phyloP scores from a whole-genome alignment of 352 stramenopile species.

The Globisporangium spinosum region DNA sequence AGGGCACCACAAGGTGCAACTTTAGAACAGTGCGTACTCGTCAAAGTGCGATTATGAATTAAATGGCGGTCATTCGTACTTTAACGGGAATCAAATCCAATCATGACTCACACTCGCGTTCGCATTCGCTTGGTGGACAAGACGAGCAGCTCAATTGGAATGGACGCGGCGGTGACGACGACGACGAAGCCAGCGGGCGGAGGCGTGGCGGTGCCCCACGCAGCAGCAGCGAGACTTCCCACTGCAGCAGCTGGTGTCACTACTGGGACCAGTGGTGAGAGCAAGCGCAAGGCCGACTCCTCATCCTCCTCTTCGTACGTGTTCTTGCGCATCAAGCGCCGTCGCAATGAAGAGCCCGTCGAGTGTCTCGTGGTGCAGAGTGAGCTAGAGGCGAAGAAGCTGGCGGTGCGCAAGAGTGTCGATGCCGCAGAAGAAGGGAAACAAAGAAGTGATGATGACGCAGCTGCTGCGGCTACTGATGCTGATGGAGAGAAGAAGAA shows the following conservation, averaged over 20 bases:
- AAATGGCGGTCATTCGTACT: background rate
- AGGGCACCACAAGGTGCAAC: background rate
- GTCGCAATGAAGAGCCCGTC: conserved; percentile 76
- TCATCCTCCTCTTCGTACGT: conserved; percentile 45
- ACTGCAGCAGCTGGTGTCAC: background rate
- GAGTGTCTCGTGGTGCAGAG: conserved; percentile 64
- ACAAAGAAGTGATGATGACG: conserved; percentile 17
- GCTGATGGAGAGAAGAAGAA: background rate
- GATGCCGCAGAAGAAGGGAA: conserved; percentile 21
- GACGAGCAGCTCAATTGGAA: conserved; percentile 16
- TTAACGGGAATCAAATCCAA: background rate
- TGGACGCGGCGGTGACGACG: conserved; percentile 13
- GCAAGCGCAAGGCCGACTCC: conserved; percentile 19
- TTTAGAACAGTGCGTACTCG: background rate
- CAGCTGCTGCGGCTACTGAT: conserved; percentile 2
- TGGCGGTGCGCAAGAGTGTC: background rate
- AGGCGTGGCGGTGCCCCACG: conserved; percentile 13
- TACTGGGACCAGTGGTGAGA: background rate
- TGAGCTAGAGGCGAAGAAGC: conserved; percentile 27
- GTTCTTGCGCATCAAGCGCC: conserved; percentile 80
- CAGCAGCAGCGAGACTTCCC: conserved; percentile 4
- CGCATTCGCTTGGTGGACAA: conserved; percentile 6
- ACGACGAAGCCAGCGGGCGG: conserved; percentile 4
- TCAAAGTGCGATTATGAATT: background rate
- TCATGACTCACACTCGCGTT: background rate